Evolutionary conservation across 2,329 filamentous ascomycete species (phyloP).

Genomic region (Aspergillus texensis): DNA sequence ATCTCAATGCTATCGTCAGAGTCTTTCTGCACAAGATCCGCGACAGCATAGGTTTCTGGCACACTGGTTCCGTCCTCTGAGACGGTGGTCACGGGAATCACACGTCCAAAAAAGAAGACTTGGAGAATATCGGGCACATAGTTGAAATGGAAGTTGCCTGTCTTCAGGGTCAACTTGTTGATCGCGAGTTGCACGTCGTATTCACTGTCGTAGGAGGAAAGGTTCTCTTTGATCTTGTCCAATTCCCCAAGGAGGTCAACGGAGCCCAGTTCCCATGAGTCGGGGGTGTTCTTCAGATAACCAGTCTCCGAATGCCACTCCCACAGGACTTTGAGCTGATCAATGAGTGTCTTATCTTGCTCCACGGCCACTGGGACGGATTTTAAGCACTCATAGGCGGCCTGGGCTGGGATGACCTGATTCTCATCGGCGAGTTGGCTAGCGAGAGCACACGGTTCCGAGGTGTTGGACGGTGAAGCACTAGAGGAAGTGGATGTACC

Average conservation of each 20-base stretch:
- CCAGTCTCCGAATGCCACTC: slow-evolving; percentile 28
- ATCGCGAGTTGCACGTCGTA: slow-evolving; percentile 15
- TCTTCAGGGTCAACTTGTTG: slow-evolving; percentile 6
- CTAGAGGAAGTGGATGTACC: neutral
- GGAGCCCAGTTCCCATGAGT: slow-evolving; percentile 11
- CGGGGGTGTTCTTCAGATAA: slow-evolving; percentile 19
- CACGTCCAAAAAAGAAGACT: slow-evolving; percentile 11
- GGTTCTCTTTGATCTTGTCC: slow-evolving; percentile 14
- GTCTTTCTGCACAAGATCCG: slow-evolving; percentile 17
- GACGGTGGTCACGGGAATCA: slow-evolving; percentile 7
- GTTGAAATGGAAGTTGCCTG: slow-evolving; percentile 16
- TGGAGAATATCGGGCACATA: slow-evolving; percentile 13
- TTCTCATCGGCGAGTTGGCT: slow-evolving; percentile 1
- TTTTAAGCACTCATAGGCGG: slow-evolving; percentile 24
- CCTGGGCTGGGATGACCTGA: slow-evolving; percentile 10
- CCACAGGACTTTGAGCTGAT: slow-evolving; percentile 24
- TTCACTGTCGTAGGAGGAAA: slow-evolving; percentile 14
- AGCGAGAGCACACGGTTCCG: slow-evolving; percentile 13
- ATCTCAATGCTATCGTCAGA: slow-evolving; percentile 10
- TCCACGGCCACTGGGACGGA: slow-evolving; percentile 26
- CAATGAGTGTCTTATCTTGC: slow-evolving; percentile 23
- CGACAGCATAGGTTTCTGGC: slow-evolving; percentile 13
- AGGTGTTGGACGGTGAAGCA: neutral
- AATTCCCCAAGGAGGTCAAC: slow-evolving; percentile 14
- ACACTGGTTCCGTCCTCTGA: slow-evolving; percentile 9